Evolutionary conservation across 495 filamentous ascomycete genomes (phyloP).

Genomic region (Neurospora sp.): DNA sequence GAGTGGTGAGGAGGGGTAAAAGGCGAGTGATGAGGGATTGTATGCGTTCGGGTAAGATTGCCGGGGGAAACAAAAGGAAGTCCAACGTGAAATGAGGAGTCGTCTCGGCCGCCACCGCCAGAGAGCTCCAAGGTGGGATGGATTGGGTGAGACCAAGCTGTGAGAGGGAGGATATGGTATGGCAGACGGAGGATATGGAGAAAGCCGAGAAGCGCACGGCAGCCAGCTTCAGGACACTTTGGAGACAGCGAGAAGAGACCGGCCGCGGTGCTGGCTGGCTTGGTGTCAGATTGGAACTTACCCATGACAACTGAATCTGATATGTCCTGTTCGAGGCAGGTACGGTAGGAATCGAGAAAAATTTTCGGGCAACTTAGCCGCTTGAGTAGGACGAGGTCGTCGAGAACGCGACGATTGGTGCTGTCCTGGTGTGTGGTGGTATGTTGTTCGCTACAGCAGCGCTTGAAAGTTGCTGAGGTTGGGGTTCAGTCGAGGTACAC

Average conservation of each 20-base stretch:
- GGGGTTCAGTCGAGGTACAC: conserved; percentile 18
- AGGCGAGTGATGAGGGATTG: background rate
- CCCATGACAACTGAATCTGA: conserved; percentile 24
- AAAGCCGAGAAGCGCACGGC: background rate
- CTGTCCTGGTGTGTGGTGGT: conserved; percentile 11
- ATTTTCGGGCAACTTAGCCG: conserved; percentile 32
- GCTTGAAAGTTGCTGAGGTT: conserved; percentile 10
- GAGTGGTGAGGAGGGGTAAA: background rate
- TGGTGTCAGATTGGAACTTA: conserved; percentile 18
- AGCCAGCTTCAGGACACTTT: background rate
- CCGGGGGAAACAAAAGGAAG: background rate
- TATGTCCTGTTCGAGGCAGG: background rate
- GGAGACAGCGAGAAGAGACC: background rate
- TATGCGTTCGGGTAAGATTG: background rate
- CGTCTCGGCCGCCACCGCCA: background rate
- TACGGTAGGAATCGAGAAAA: conserved; percentile 17
- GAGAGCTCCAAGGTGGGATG: background rate
- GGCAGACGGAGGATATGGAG: background rate
- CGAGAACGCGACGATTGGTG: conserved; percentile 24
- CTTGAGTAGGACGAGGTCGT: conserved; percentile 26
- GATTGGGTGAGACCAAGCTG: background rate
- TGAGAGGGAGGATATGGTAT: background rate
- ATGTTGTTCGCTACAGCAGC: conserved; percentile 15
- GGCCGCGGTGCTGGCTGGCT: background rate
- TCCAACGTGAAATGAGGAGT: background rate